Evolutionary conservation across 345 rosid species (phyloP), one percentile per base, ranked within the genome.

Genomic region (Crucihimalaya himalaica): DNA sequence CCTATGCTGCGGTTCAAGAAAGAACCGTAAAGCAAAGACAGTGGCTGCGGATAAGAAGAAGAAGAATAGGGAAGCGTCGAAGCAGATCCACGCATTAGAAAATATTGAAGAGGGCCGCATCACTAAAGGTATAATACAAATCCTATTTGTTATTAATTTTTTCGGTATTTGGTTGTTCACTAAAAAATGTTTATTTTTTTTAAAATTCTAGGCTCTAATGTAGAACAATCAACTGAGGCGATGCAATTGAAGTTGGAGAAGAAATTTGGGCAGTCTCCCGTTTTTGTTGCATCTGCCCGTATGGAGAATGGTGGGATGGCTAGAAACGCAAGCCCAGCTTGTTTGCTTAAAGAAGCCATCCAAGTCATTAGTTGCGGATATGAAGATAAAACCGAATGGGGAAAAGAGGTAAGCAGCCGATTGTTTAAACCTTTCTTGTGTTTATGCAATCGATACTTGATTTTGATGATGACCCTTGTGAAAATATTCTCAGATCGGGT

Each of bases 351-450:
- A 78, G 99, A 95, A 85, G 99, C 99, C 48, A 92, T 95, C 67
- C 99, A 95, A 83, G 99, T 95, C 64, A 92, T 95, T 79, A 92
- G 99, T 75, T 95, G 99, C 8, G 99, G 99, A 20, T 95, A 95
- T 42, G 99, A 95, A 83, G 99, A 90, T 79, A 95, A 95, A 84
- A 92, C 99, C 7, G 99, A 95, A 85, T 92, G 99, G 99, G 99
- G 99, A 71, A 95, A 95, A 79, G 99, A 95, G 84, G 99, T 95
- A 81, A 73, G 91, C 82, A 60, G 16, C 25, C 11, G 0, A 6
- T 60, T 27, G 12, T 55, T 25, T 12, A 25, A 46, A 13, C 14
- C 7, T 18, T 58, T 48, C 1, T 64, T 31, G 50, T 15, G 10
- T 65, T 4, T 65, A 18, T 32, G 42, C 55, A 23, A 43, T 65